Percentiles rank a stretch among this genome's conserved stretches.
Conservation (phyloP, 176 grass and related monocot genomes). For the Alloteropsis semialata region DNA sequence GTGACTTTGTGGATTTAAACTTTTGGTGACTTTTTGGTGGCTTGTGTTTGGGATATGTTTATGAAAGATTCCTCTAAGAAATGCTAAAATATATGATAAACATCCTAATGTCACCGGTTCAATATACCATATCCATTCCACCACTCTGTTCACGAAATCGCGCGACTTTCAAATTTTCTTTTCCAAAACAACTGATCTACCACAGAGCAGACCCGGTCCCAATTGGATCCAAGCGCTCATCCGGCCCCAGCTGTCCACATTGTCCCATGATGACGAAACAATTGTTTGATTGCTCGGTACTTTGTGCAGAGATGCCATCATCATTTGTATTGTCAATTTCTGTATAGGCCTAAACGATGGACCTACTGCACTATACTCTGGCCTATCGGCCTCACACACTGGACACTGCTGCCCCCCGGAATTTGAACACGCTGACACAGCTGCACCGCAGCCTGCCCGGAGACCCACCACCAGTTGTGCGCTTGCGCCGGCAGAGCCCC, state of each 20-base stretch:
- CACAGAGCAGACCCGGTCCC: neutral
- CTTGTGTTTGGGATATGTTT: too few relatives aligned
- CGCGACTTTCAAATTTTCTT: neutral
- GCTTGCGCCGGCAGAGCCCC: slow-evolving; percentile 3
- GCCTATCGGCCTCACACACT: neutral
- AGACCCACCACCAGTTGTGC: slow-evolving; percentile 17
- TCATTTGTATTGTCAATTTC: slow-evolving; percentile 23
- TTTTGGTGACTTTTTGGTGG: too few relatives aligned
- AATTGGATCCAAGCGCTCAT: neutral
- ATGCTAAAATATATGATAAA: too few relatives aligned
- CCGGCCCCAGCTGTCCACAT: neutral
- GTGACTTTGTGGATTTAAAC: too few relatives aligned
- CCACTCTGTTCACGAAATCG: neutral
- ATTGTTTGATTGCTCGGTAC: neutral
- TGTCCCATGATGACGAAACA: neutral
- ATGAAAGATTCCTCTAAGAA: too few relatives aligned
- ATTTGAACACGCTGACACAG: slow-evolving; percentile 19
- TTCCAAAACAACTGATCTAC: neutral
- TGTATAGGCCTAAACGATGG: neutral
- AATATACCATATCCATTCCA: too few relatives aligned
- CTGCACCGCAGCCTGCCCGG: neutral
- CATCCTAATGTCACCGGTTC: too few relatives aligned
- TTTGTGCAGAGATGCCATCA: neutral
- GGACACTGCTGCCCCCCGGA: neutral
- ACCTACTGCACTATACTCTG: neutral